phyloP scores from a whole-genome alignment of 2,329 filamentous ascomycete genomes.

The Cordyceps cicadae region DNA sequence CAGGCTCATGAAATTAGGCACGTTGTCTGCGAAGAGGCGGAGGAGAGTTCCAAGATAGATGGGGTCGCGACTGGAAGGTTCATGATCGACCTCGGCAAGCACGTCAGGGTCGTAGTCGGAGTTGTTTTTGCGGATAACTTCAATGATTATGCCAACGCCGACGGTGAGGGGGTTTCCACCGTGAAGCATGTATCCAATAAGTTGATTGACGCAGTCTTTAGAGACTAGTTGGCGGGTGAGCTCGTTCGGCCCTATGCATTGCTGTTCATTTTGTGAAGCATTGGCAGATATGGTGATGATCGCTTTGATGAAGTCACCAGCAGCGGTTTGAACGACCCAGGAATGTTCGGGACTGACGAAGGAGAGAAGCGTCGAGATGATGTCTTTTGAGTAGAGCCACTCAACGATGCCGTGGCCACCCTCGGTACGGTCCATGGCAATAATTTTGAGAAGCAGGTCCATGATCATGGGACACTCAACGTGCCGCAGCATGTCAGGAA shows the following conservation, averaged over 20 bases:
- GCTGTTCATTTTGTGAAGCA: conserved; percentile 93
- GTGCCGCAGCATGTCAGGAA: conserved; percentile 80
- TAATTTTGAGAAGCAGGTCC: conserved; percentile 94
- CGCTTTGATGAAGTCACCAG: conserved; percentile 94
- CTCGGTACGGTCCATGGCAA: conserved; percentile 88
- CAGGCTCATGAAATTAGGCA: conserved; percentile 88
- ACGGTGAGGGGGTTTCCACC: conserved; percentile 93
- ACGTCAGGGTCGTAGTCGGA: conserved; percentile 96
- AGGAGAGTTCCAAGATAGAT: conserved; percentile 92
- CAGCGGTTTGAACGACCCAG: conserved; percentile 88
- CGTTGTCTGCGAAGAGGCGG: conserved; percentile 78
- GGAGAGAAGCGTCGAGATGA: conserved; percentile 79
- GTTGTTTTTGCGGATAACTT: conserved; percentile 98
- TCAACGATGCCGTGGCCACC: conserved; percentile 89
- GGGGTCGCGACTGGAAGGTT: conserved; percentile 79
- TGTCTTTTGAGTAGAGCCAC: conserved; percentile 86
- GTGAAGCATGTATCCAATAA: conserved; percentile 86
- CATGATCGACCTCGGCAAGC: conserved; percentile 67
- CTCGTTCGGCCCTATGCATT: conserved; percentile 97
- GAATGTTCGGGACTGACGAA: conserved; percentile 80
- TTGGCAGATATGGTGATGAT: conserved; percentile 99
- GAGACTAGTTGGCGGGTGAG: conserved; percentile 92
- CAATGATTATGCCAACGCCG: conserved; percentile 93
- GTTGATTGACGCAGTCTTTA: conserved; percentile 66
- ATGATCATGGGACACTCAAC: conserved; percentile 98